These are phyloP conservation scores for Penicillium vulpinum DNA, from an alignment of 2,329 filamentous ascomycete species.

Conservation along the genomic window DNA sequence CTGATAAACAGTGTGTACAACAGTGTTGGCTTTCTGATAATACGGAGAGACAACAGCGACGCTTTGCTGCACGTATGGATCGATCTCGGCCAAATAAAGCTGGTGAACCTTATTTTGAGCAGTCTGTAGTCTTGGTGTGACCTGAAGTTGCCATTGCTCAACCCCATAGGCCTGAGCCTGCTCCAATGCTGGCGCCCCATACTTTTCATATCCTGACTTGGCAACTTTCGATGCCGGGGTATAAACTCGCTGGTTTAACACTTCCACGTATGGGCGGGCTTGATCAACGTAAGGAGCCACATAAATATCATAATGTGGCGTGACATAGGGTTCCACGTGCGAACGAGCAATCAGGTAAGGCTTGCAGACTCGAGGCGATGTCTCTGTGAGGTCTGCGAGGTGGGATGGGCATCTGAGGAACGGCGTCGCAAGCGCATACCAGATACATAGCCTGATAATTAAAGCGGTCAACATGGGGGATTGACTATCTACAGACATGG, in stretches of 20 bases:
- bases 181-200: constrained; percentile 72
- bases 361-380: constrained; percentile 76
- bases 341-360: constrained; percentile 69
- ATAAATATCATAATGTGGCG: constrained; percentile 84
- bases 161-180: constrained; percentile 66
- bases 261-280: constrained; percentile 69
- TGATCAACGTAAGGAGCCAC: constrained; percentile 78
- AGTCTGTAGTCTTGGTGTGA: constrained; percentile 71
- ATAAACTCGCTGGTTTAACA: constrained; percentile 62
- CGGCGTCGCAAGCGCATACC: constrained; percentile 81
- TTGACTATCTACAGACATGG: constrained; percentile 4
- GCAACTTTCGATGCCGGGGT: constrained; percentile 67
- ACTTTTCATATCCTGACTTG: constrained; percentile 61
- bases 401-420: constrained; percentile 78
- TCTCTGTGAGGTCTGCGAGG: constrained; percentile 64
- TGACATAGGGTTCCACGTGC: constrained; percentile 70
- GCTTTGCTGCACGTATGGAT: constrained; percentile 69
- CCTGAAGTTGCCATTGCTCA: constrained; percentile 74
- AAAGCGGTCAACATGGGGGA: constrained; percentile 10
- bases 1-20: constrained; percentile 22
- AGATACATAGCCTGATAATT: constrained; percentile 67
- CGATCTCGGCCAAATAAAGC: constrained; percentile 70
- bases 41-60: constrained; percentile 66
- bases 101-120: constrained; percentile 61
- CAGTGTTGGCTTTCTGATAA: constrained; percentile 71